These are phyloP conservation scores for Flaveria sonorensis DNA, from an alignment of 129 eudicot species.

Conservation along the genomic window DNA sequence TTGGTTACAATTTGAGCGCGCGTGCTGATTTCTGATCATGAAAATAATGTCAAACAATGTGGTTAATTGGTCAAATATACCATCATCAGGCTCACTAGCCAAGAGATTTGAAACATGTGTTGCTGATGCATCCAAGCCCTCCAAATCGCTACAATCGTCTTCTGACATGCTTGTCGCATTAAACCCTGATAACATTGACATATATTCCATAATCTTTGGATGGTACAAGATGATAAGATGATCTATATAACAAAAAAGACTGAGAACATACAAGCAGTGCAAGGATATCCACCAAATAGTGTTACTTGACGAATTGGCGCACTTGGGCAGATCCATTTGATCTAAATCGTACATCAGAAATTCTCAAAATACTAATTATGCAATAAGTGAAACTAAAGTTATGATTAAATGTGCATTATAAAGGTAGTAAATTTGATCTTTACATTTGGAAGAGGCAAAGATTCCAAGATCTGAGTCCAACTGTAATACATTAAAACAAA, in stretches of 20 bases:
- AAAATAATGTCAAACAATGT: neutral
- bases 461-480: conserved; percentile 80
- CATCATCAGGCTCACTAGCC: conserved; percentile 46
- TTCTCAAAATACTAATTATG: conserved; percentile 14
- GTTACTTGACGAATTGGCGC: conserved; percentile 84
- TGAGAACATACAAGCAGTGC: conserved; percentile 65
- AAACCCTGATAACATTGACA: conserved; percentile 44
- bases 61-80: conserved; percentile 16
- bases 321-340: conserved; percentile 86
- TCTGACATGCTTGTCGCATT: conserved; percentile 50
- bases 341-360: conserved; percentile 26
- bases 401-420: conserved; percentile 16
- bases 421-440: conserved; percentile 20
- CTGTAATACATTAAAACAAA: conserved; percentile 40
- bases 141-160: conserved; percentile 44
- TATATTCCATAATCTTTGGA: neutral
- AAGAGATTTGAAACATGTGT: conserved; percentile 57
- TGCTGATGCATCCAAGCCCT: conserved; percentile 58
- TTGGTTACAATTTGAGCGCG: neutral
- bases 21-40: neutral
- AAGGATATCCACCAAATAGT: conserved; percentile 67
- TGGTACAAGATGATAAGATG: neutral
- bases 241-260: neutral
- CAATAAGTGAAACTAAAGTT: neutral
- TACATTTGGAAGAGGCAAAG: conserved; percentile 74